Evolutionary conservation across 306 rosid species (phyloP).

Genomic region (Fragaria nilgerrensis): DNA sequence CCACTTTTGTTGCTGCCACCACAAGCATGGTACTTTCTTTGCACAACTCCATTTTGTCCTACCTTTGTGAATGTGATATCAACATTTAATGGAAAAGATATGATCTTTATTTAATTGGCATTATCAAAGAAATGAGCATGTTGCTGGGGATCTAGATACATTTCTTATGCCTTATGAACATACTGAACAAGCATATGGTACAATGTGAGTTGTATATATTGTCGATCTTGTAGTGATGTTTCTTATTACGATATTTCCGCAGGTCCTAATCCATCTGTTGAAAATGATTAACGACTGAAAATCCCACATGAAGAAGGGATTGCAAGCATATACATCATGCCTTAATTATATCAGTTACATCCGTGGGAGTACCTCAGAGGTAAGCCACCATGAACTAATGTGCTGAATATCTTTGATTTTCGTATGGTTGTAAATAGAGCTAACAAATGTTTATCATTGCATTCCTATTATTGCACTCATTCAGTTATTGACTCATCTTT

Average conservation of each 20-base stretch:
- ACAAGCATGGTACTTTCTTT: conserved; percentile 72
- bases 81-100: not conserved
- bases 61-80: conserved; percentile 7
- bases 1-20: conserved; percentile 89
- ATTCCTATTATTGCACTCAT: no score
- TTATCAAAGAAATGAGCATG: not conserved
- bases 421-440: no score
- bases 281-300: no score
- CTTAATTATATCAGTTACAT: no score
- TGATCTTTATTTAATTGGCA: not conserved
- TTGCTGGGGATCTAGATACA: not conserved
- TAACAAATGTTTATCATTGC: no score
- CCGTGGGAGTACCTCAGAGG: no score
- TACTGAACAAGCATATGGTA: not conserved
- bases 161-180: not conserved
- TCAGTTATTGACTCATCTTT: no score
- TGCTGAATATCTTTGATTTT: no score
- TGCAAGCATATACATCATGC: no score
- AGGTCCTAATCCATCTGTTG: no score
- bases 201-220: not conserved
- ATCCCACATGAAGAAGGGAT: no score
- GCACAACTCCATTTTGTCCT: conserved; percentile 22
- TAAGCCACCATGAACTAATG: no score
- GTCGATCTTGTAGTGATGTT: not conserved
- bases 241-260: conserved; percentile 7